phyloP scores from a whole-genome alignment of 306 rosid species.

The Ammopiptanthus mongolicus region DNA sequence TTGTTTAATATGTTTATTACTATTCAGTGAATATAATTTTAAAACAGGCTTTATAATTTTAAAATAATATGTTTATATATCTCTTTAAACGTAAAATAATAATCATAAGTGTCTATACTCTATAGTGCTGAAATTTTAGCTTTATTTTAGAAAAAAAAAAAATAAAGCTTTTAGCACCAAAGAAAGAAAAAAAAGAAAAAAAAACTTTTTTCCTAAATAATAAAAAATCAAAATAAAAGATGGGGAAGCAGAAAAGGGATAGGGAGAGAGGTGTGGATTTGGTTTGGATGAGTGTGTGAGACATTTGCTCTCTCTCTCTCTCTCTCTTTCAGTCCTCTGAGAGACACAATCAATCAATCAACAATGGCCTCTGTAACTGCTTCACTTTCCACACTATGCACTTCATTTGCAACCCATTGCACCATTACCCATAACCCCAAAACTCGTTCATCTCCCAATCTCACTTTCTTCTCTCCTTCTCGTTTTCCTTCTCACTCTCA shows the following conservation, averaged over 20 bases:
- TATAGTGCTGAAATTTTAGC: too few relatives aligned
- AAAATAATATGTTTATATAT: too few relatives aligned
- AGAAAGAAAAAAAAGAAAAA: too few relatives aligned
- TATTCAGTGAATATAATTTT: too few relatives aligned
- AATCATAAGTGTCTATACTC: too few relatives aligned
- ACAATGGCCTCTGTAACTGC: slow-evolving; percentile 69
- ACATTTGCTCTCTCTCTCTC: background rate
- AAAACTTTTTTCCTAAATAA: too few relatives aligned
- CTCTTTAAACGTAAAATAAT: too few relatives aligned
- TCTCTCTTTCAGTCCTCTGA: background rate
- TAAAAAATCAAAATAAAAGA: too few relatives aligned
- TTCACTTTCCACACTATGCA: slow-evolving; percentile 48
- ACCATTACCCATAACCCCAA: slow-evolving; percentile 36
- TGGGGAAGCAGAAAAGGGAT: slow-evolving; percentile 11
- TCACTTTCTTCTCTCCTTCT: slow-evolving; percentile 26
- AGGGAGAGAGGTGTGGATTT: background rate
- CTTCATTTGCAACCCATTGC: slow-evolving; percentile 57
- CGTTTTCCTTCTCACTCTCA: slow-evolving; percentile 36
- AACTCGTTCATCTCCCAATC: slow-evolving; percentile 22
- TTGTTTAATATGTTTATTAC: too few relatives aligned
- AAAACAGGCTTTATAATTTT: too few relatives aligned
- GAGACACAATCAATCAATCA: background rate
- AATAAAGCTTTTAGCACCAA: too few relatives aligned
- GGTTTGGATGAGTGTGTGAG: background rate
- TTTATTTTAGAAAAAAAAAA: too few relatives aligned